Percentiles rank a stretch among this genome's conserved stretches.
Evolutionary conservation across 176 grass and related monocot genomes (phyloP).

Genomic region (Oryza punctata): DNA sequence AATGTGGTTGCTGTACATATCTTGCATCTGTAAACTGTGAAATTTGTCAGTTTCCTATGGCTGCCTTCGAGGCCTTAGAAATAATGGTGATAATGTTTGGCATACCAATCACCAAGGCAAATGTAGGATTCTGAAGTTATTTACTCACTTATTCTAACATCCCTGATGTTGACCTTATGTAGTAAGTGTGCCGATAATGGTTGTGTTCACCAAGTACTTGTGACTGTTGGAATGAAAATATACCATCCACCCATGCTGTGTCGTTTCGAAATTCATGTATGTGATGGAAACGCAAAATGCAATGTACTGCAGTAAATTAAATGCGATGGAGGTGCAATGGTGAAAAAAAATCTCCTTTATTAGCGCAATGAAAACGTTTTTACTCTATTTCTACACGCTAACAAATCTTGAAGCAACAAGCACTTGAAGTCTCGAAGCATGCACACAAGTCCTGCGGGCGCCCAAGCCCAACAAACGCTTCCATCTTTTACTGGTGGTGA

Average conservation of each 20-base stretch:
- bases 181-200: not conserved
- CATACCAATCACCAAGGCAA: not conserved
- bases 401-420: not conserved
- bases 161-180: not conserved
- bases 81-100: constrained; percentile 27
- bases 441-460: not conserved
- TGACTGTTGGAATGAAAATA: not conserved
- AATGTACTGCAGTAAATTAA: too few species aligned
- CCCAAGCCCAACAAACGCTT: not conserved
- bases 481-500: not conserved
- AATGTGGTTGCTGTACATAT: constrained; percentile 10
- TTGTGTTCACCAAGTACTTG: not conserved
- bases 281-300: too few species aligned
- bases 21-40: not conserved
- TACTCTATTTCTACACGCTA: not conserved
- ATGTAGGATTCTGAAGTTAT: not conserved
- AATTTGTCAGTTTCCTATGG: not conserved
- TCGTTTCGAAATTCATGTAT: not conserved
- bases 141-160: not conserved
- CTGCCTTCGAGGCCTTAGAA: not conserved
- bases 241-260: not conserved
- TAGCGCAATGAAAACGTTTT: not conserved
- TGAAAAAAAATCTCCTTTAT: too few species aligned
- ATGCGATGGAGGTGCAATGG: too few species aligned
- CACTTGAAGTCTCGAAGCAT: not conserved